These are phyloP conservation scores for Handroanthus guayacan DNA, from an alignment of 257 asterid species.

Conservation along the genomic window DNA sequence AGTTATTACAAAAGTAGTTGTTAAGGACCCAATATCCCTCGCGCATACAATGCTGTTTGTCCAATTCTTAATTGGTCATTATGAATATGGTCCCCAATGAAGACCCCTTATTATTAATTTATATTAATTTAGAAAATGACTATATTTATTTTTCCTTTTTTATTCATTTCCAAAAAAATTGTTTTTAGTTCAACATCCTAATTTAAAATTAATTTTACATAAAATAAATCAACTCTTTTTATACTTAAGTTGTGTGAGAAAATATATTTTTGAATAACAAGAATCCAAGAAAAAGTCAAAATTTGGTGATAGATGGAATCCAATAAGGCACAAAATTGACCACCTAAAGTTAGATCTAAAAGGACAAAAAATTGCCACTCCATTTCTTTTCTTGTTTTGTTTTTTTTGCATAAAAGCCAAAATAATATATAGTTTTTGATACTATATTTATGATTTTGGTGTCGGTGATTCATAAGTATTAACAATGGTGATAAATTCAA, in stretches of 20 bases:
- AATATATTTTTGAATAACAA: no score
- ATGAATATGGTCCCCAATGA: neutral
- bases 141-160: no score
- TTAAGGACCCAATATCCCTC: neutral
- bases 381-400: neutral
- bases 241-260: neutral
- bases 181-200: no score
- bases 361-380: neutral
- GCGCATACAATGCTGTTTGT: constrained; percentile 9
- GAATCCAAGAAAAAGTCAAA: neutral
- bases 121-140: no score
- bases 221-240: no score
- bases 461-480: no score
- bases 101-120: neutral
- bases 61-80: constrained; percentile 15
- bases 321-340: constrained; percentile 1
- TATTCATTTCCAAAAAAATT: no score
- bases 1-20: neutral
- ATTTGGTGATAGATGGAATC: neutral
- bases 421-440: no score
- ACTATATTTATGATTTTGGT: no score
- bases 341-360: neutral
- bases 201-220: no score
- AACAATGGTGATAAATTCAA: no score
- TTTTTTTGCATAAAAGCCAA: no score